Percentiles rank a stretch among this genome's conserved stretches.
These are phyloP conservation scores for Flaveria linearis DNA, from an alignment of 129 eudicot species.

Conservation along the genomic window DNA sequence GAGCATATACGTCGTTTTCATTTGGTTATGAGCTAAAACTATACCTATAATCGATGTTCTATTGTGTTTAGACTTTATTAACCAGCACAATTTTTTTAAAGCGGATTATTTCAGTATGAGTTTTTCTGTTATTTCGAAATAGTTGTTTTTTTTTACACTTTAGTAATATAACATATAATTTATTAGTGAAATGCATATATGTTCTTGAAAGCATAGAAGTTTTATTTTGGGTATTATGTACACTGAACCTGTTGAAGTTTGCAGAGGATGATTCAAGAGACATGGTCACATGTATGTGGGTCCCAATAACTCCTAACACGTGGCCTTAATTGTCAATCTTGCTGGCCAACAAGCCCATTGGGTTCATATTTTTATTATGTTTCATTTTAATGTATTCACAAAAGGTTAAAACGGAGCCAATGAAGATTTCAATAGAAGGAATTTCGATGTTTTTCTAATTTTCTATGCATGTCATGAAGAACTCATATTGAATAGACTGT, in stretches of 20 bases:
- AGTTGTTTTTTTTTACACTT: too few species aligned
- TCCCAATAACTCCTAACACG: constrained; percentile 34
- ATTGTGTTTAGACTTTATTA: too few species aligned
- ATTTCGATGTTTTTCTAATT: not conserved
- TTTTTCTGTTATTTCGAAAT: too few species aligned
- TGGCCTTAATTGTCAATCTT: constrained; percentile 24
- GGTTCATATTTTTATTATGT: constrained; percentile 6
- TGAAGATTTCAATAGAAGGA: not conserved
- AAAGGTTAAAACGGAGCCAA: constrained; percentile 5
- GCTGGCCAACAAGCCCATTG: constrained; percentile 35
- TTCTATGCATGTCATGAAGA: not conserved
- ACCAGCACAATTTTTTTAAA: too few species aligned
- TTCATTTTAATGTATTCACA: not conserved
- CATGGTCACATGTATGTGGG: constrained; percentile 43
- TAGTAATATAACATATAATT: too few species aligned
- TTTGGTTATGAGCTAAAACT: too few species aligned
- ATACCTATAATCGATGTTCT: too few species aligned
- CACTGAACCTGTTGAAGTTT: constrained; percentile 28
- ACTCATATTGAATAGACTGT: not conserved
- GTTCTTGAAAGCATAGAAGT: not conserved
- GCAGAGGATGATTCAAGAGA: constrained; percentile 32
- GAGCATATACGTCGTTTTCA: too few species aligned
- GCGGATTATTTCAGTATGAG: too few species aligned
- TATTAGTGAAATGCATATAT: too few species aligned
- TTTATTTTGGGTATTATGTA: constrained; percentile 14